These are phyloP conservation scores for Candida qinlingensis DNA, from an alignment of 805 yeast species.

Conservation along the genomic window DNA sequence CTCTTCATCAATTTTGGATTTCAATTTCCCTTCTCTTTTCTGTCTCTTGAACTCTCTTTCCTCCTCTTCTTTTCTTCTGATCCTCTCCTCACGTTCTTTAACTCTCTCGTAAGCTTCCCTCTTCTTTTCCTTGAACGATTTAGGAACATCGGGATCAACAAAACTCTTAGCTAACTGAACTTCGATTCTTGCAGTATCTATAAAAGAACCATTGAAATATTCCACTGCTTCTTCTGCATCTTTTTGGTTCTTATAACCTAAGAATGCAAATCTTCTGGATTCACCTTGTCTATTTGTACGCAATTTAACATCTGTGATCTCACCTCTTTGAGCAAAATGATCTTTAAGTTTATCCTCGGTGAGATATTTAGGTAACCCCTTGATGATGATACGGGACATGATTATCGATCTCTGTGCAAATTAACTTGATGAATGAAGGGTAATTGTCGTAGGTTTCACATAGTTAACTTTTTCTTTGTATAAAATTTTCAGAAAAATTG, in stretches of 20 bases:
- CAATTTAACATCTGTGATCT: constrained; percentile 84
- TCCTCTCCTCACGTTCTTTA: constrained; percentile 44
- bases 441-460: too few relatives aligned
- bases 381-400: constrained; percentile 88
- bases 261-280: constrained; percentile 88
- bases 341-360: constrained; percentile 66
- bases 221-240: constrained; percentile 78
- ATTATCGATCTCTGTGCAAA: neutral
- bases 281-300: constrained; percentile 78
- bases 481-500: neutral
- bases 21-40: constrained; percentile 23
- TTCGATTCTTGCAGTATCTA: constrained; percentile 75
- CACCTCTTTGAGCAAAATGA: constrained; percentile 56
- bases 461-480: neutral
- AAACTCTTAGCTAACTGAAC: constrained; percentile 83
- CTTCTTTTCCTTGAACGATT: constrained; percentile 50
- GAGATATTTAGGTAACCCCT: constrained; percentile 76
- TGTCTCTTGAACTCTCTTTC: constrained; percentile 31
- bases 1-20: constrained; percentile 46
- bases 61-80: constrained; percentile 34
- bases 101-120: constrained; percentile 44
- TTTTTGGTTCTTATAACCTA: constrained; percentile 69
- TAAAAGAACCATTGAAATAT: constrained; percentile 70
- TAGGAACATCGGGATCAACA: constrained; percentile 77
- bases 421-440: too few relatives aligned